Evolutionary conservation across 1,139 yeast genomes (phyloP), one percentile per base, ranked within the genome.

Genomic region (Taphrina sp.): DNA sequence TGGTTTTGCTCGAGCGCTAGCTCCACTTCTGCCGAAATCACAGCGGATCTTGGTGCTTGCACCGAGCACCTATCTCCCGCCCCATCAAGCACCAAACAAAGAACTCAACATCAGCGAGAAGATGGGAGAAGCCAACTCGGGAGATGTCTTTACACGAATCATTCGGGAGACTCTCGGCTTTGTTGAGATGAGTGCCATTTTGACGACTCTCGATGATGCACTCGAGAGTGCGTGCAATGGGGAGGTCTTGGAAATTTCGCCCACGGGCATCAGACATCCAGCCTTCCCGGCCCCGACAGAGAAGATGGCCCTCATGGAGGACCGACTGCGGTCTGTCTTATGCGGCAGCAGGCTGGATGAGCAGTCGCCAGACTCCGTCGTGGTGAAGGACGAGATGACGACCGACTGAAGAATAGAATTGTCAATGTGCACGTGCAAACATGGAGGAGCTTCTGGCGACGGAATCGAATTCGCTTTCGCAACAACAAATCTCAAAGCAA

Each of bases 31-130:
- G 14, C 44, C 35, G 4, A 14, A 26, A 3, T 5, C 19, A 2
- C 54, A 39, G 19, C 46, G 54, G n/a, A 49, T 49, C 14, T 12
- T 49, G 3, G 54, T 49, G n/a, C 34, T 49, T 23, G 54, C 54
- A 10, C 54, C 54, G 12, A 49, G 54, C 39, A 49, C 54, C 12
- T 49, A 49, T 26, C 33, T 49, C 22, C 54, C 54, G 8, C 54
- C 54, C 16, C 43, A 49, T 7, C 46, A 34, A 19, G 24, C 44
- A 4, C 16, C 31, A 20, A 12, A 7, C 10, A 26, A 26, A 26
- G 10, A 26, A 26, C 7, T 7, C 12, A 26, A 26, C 31, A 26
- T 7, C 31, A 43, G 19, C 19, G 19, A 24, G 10, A 28, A 28
- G n/a, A 26, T 43, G 10, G 45, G 35, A 1, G 29, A 33, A 31